A percentile compares a stretch with the other conserved stretches of the same genome.
phyloP scores from a whole-genome alignment of 2,329 filamentous ascomycete species.

The Pseudogymnoascus verrucosus region DNA sequence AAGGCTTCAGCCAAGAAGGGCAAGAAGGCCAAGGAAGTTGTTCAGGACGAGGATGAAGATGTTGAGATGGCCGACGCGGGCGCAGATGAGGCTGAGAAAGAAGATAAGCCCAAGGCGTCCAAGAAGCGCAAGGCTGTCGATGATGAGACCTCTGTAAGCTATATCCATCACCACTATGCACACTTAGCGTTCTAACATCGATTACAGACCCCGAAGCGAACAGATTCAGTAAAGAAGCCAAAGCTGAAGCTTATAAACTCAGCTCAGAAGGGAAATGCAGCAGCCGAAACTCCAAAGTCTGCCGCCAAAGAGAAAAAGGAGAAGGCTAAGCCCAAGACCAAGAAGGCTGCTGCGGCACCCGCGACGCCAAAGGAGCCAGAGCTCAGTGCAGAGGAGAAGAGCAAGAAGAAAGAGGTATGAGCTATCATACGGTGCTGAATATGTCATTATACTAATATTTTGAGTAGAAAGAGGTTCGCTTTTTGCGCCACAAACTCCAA shows the following conservation, averaged over 20 bases:
- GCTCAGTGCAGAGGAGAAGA: slow-evolving; percentile 49
- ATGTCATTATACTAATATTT: slow-evolving; percentile 27
- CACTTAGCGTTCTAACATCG: slow-evolving; percentile 15
- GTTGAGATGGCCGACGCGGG: slow-evolving; percentile 50
- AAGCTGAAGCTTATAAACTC: slow-evolving; percentile 54
- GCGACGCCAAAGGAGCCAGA: slow-evolving; percentile 46
- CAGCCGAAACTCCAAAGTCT: slow-evolving; percentile 26
- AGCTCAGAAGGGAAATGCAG: slow-evolving; percentile 59
- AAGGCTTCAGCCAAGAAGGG: slow-evolving; percentile 42
- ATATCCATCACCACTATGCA: not conserved
- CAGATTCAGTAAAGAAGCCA: slow-evolving; percentile 59
- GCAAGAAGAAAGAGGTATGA: slow-evolving; percentile 50
- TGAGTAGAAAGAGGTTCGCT: slow-evolving; percentile 68
- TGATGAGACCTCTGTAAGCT: slow-evolving; percentile 60
- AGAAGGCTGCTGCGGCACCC: slow-evolving; percentile 45
- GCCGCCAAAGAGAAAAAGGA: slow-evolving; percentile 33
- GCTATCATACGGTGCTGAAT: not conserved
- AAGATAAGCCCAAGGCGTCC: slow-evolving; percentile 45
- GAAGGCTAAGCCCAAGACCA: slow-evolving; percentile 35
- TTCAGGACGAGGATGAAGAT: slow-evolving; percentile 46
- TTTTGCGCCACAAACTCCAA: slow-evolving; percentile 88
- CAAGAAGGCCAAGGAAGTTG: slow-evolving; percentile 38
- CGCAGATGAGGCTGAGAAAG: slow-evolving; percentile 38
- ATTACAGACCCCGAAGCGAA: slow-evolving; percentile 45
- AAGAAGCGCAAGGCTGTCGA: slow-evolving; percentile 82